Evolutionary conservation across 805 yeast species (phyloP), one percentile per base, ranked within the genome.

Genomic region (Debaryomyces maramus): DNA sequence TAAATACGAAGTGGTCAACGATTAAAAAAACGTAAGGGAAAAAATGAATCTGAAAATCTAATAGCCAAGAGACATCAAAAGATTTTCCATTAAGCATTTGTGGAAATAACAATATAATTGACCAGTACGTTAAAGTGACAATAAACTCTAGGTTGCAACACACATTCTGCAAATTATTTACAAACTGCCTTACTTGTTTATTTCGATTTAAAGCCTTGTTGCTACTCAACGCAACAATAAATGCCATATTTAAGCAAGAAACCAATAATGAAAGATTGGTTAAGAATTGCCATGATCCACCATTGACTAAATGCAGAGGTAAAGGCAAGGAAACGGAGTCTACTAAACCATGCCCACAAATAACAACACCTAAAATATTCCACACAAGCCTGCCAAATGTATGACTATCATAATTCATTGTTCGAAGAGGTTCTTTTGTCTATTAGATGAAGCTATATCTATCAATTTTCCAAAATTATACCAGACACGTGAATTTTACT

Each of bases 21-120:
- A 56, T 20, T 30, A 58, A 43, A 34, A 50, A 43, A 3, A 50
- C n/a, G 37, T 52, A 59, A 3, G 64, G 64, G 19, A 55, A 45
- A n/a, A 53, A 34, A 38, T 59, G 64, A 26, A 57, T 51, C 37
- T 55, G 42, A n/a, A 56, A 34, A 38, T 58, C 63, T 20, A 55
- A 29, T 17, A 34, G 19, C 8, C 46, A 32, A 11, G 45, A 34
- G 7, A 57, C 51, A n/a, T 45, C 46, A 19, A 55, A 46, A 6
- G 48, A 32, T 14, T 46, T 53, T 3, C 36, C 28, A 30, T 53
- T 49, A 26, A 56, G 39, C 37, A 42, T 17, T n/a, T 31, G 13
- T 1, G 61, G 54, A 22, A 50, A 51, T 3, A 47, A 32, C 5
- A 50, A 28, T 10, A 38, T 22, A 41, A 57, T 41, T 4, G 48